A percentile compares a stretch with the other conserved stretches of the same genome.
Evolutionary conservation across 2,329 filamentous ascomycete species (phyloP).

Genomic region (Aspergillus sp.): DNA sequence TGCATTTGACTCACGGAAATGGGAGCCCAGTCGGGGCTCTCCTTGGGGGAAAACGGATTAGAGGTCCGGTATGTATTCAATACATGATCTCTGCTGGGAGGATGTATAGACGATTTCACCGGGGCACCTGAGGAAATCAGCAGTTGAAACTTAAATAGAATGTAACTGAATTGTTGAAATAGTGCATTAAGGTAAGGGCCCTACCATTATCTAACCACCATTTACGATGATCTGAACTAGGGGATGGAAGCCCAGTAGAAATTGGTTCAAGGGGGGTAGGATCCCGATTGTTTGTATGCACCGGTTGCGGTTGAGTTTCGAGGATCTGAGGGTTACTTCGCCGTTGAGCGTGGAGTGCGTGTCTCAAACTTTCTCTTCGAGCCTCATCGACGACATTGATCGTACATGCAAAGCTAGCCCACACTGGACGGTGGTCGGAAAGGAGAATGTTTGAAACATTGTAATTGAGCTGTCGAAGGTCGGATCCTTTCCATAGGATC

Average conservation of each 20-base stretch:
- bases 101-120: slow-evolving; percentile 69
- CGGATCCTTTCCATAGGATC: slow-evolving; percentile 80
- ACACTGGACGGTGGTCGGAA: slow-evolving; percentile 96
- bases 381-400: slow-evolving; percentile 78
- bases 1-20: slow-evolving; percentile 17
- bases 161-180: background rate
- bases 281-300: slow-evolving; percentile 64
- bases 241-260: slow-evolving; percentile 69
- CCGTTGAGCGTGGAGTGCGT: slow-evolving; percentile 69
- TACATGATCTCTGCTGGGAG: slow-evolving; percentile 62
- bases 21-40: slow-evolving; percentile 80
- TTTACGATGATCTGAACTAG: slow-evolving; percentile 61
- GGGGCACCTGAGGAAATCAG: slow-evolving; percentile 57
- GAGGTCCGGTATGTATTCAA: slow-evolving; percentile 73
- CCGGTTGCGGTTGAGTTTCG: slow-evolving; percentile 19
- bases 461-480: slow-evolving; percentile 80
- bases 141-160: slow-evolving; percentile 10
- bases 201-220: slow-evolving; percentile 66
- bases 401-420: slow-evolving; percentile 80
- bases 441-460: slow-evolving; percentile 79
- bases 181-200: slow-evolving; percentile 13
- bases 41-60: slow-evolving; percentile 75
- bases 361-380: slow-evolving; percentile 69
- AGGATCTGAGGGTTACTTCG: slow-evolving; percentile 61
- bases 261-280: slow-evolving; percentile 78